A percentile compares a stretch with the other conserved stretches of the same genome.
These are phyloP conservation scores for Leptographium radiaticola DNA, from an alignment of 2,329 filamentous ascomycete genomes.

Conservation along the genomic window DNA sequence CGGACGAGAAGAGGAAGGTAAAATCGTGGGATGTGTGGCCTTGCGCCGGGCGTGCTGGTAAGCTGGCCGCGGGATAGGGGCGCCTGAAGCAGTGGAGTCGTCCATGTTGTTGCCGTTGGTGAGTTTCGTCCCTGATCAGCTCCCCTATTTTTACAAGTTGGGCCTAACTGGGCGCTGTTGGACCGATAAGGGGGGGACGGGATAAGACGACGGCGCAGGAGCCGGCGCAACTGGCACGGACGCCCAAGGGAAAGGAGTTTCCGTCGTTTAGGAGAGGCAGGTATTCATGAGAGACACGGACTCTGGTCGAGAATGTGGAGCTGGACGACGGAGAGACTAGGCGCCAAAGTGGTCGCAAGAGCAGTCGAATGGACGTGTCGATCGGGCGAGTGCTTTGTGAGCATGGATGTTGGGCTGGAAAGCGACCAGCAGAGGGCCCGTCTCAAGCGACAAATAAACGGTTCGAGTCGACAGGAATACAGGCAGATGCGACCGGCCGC, in stretches of 20 bases:
- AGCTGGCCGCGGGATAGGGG: constrained; percentile 17
- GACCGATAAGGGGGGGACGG: background rate
- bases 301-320: too few relatives aligned
- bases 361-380: too few relatives aligned
- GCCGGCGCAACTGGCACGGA: constrained; percentile 1
- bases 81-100: constrained; percentile 7
- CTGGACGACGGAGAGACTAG: too few relatives aligned
- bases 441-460: too few relatives aligned
- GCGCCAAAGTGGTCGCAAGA: too few relatives aligned
- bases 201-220: background rate
- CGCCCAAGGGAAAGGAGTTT: background rate
- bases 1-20: constrained; percentile 16
- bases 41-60: constrained; percentile 20
- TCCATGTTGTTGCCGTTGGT: constrained; percentile 8
- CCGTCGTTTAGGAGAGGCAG: too few relatives aligned
- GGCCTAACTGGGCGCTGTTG: background rate
- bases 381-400: too few relatives aligned
- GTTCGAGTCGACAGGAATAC: too few relatives aligned
- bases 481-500: too few relatives aligned
- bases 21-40: constrained; percentile 1
- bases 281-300: too few relatives aligned
- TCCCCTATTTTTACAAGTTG: background rate
- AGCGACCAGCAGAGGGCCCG: too few relatives aligned
- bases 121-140: background rate
- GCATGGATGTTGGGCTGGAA: too few relatives aligned